Evolutionary conservation across 305 asterid species (phyloP), one percentile per base, ranked within the genome.

Genomic region (Nicotiana rustica): DNA sequence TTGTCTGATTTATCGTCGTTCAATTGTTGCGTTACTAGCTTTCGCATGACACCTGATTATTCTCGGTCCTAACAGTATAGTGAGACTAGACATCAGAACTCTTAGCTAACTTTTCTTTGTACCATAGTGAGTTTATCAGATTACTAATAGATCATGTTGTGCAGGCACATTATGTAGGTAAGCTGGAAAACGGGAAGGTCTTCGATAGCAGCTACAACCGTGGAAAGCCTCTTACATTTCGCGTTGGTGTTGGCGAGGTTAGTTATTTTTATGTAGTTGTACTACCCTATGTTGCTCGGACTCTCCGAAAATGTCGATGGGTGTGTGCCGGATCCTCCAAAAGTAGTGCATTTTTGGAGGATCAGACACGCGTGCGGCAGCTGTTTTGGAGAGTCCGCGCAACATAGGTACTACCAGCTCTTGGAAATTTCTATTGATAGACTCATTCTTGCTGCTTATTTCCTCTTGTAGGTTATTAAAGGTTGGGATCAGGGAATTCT

Each of bases 401-500:
- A 25, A 25, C 25, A 25, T 25, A 25, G 25, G 25, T 25, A 25
- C 25, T 25, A 2, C 33, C 33, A 31, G 35, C 35, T 33, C 35
- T 33, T 33, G 35, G 35, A 33, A 33, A 3, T 33, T 33, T 33
- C 13, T 13, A 13, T 0, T 60, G 67, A 4, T 49, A 17, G n/a
- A 56, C 83, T n/a, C 47, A 8, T 67, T 44, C 35, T 56, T 21
- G 5, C 1, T 82, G 62, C 29, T 81, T 59, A 14, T 18, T 49
- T 55, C 81, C 67, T n/a, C 8, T 65, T 80, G 73, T 81, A 93
- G 97, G 98, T 93, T 78, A 95, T 95, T 83, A 92, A 89, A 89
- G 98, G 99, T 81, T 95, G 99, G 99, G 99, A 95, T 90, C 88
- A 86, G 80, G 99, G 98, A 73, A 93, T 95, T 85, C 81, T 93